phyloP scores from a whole-genome alignment of 371 early-diverging fungal species.

The Capniomyces stellatus region DNA sequence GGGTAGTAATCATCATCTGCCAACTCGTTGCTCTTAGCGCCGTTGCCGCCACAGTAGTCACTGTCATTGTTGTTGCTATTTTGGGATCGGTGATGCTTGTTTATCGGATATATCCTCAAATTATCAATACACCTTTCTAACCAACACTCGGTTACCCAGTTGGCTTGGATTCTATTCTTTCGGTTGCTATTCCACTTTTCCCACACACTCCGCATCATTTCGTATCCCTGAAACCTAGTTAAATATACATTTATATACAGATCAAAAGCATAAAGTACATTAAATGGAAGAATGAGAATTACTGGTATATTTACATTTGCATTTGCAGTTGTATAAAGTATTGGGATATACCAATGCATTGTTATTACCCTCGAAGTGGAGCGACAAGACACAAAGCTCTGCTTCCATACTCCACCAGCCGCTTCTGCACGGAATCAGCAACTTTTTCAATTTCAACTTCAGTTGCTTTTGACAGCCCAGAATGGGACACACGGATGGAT shows the following conservation, averaged over 20 bases:
- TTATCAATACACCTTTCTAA: slow-evolving; percentile 18
- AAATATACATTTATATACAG: too few relatives aligned
- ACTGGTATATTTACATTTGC: too few relatives aligned
- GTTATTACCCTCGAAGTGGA: neutral
- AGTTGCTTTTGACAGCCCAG: neutral
- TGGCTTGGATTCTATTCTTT: neutral
- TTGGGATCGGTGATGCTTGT: too few relatives aligned
- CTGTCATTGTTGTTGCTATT: too few relatives aligned
- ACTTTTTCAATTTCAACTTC: neutral
- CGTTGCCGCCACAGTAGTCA: too few relatives aligned
- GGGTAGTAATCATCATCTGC: neutral
- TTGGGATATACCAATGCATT: neutral
- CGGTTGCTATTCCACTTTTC: neutral
- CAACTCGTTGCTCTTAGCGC: too few relatives aligned
- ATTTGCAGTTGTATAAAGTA: neutral
- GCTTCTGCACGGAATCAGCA: neutral
- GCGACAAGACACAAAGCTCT: neutral
- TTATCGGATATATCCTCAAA: neutral
- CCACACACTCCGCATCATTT: neutral
- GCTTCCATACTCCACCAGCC: neutral
- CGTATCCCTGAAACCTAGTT: neutral
- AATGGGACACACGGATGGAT: neutral
- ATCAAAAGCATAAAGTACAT: too few relatives aligned
- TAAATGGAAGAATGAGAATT: too few relatives aligned
- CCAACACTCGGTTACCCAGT: slow-evolving; percentile 26